Base-by-base conservation (phyloP, 2,329 filamentous ascomycete genomes). In the Xylaria sp. region DNA sequence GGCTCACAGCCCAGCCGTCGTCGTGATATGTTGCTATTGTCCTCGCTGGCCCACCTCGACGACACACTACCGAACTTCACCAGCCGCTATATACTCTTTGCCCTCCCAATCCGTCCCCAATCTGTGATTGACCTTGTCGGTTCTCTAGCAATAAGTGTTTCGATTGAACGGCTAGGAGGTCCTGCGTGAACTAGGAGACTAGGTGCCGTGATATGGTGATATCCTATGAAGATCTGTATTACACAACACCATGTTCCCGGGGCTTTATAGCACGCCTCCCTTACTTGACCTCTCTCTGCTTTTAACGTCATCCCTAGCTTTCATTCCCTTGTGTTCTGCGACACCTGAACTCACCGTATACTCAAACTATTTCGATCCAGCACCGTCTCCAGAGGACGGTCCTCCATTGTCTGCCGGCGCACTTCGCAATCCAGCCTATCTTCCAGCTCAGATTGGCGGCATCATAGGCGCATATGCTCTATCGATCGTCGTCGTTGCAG, bases 381-480 rank as follows among this genome's bases (percentile, higher is more conserved):
- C 89, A 40, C 88, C 88, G 50, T 79, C 88, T 60, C 84, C 88
- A 65, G 85, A 89, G 79, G 82, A 89, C 80, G 88, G 88, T 8
- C 87, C 90, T 66, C 83, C 87, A 9, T 78, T 89, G 53, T 89
- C 89, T 48, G 84, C 84, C 64, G 81, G 85, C 74, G 87, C 90
- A 44, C 79, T 88, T 58, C 84, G 89, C 74, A 85, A 94, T 78
- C 82, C 83, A 71, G 81, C 85, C 21, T 88, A 91, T 65, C 87
- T 98, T 25, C 93, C 94, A 21, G 90, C 89, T 68, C 91, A 98
- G 80, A 90, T 98, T 74, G 91, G 92, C 71, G 93, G 91, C 73
- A 92, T 98, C 69, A 86, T 95, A 68, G 93, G 91, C 69, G 91
- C 92, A 68, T 98, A 98, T 88, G 86, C 94, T 67, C 80, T 93